Conservation (phyloP, 805 yeast genomes). For the Yarrowia porcina region DNA sequence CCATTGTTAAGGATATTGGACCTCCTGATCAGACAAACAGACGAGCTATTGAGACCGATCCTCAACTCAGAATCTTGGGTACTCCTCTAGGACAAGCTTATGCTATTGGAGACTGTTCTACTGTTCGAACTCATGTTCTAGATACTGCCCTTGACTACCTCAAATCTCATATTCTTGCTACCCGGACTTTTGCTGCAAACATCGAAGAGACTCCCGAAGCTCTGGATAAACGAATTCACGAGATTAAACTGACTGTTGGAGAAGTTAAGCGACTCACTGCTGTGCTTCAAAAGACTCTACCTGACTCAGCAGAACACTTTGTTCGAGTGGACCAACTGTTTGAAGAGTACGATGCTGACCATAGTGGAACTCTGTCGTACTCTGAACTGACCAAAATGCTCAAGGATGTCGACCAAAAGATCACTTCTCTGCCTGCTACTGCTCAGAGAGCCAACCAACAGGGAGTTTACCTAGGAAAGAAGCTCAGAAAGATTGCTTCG, state of each 20-base stretch:
- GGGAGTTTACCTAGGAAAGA: conserved; percentile 62
- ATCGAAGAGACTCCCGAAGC: conserved; percentile 46
- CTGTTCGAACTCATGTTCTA: conserved; percentile 48
- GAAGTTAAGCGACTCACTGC: conserved; percentile 50
- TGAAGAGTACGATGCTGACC: conserved; percentile 50
- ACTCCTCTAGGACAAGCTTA: conserved; percentile 65
- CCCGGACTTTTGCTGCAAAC: conserved; percentile 29
- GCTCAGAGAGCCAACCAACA: conserved; percentile 74
- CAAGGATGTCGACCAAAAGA: conserved; percentile 56
- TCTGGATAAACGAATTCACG: conserved; percentile 38
- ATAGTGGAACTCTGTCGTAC: conserved; percentile 51
- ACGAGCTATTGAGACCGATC: conserved; percentile 73
- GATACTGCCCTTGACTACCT: conserved; percentile 56
- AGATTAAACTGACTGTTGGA: conserved; percentile 45
- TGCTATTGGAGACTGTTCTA: conserved; percentile 71
- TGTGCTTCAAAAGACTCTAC: conserved; percentile 51
- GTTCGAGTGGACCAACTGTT: conserved; percentile 49
- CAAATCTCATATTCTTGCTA: conserved; percentile 35
- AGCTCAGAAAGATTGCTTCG: conserved; percentile 52
- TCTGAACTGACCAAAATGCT: conserved; percentile 51
- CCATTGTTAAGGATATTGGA: conserved; percentile 49
- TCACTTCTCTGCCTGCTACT: conserved; percentile 68
- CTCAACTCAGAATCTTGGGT: conserved; percentile 67
- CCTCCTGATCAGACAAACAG: conserved; percentile 52
- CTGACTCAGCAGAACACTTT: conserved; percentile 57